Percentiles rank a stretch among this genome's conserved stretches.
Conservation (phyloP, 2,329 filamentous ascomycete species). For the Chaetomium sp. region DNA sequence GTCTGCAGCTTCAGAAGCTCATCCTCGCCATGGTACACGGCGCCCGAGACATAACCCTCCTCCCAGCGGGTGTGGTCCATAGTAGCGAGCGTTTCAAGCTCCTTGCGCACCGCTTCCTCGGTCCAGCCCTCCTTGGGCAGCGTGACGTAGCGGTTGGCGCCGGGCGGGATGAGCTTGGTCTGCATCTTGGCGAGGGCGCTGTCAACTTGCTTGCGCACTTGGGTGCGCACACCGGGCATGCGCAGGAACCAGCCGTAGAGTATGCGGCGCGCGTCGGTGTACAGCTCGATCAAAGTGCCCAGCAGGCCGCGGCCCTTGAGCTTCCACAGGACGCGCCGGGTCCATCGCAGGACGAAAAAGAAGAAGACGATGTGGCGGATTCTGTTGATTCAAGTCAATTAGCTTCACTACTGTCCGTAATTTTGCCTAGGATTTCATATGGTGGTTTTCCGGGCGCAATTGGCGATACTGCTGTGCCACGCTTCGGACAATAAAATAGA, state of each 20-base stretch:
- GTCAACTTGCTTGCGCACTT: constrained; percentile 78
- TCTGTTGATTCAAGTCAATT: constrained; percentile 35
- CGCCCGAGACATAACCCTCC: constrained; percentile 87
- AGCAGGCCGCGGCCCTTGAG: constrained; percentile 82
- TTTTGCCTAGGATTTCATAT: too few relatives aligned
- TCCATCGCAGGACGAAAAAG: constrained; percentile 78
- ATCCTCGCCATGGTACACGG: constrained; percentile 90
- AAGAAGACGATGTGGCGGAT: constrained; percentile 83
- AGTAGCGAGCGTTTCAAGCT: constrained; percentile 69
- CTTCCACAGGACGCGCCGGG: constrained; percentile 73
- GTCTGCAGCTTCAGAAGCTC: constrained; percentile 78
- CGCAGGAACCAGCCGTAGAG: constrained; percentile 81
- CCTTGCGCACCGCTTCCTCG: constrained; percentile 68
- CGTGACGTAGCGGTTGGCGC: constrained; percentile 63
- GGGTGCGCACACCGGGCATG: constrained; percentile 75
- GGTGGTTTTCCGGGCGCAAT: too few relatives aligned
- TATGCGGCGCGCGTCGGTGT: constrained; percentile 62
- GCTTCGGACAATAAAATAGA: too few relatives aligned
- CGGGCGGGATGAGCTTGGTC: constrained; percentile 71
- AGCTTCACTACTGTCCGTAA: too few relatives aligned
- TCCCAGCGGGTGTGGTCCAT: constrained; percentile 98
- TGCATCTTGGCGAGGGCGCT: constrained; percentile 77
- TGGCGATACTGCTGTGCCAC: too few relatives aligned
- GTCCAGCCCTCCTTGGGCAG: constrained; percentile 81
- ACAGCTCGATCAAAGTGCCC: constrained; percentile 70